Evolutionary conservation across 1,139 yeast genomes (phyloP), one percentile per base, ranked within the genome.

Genomic region (Suhomyces wounanorum): DNA sequence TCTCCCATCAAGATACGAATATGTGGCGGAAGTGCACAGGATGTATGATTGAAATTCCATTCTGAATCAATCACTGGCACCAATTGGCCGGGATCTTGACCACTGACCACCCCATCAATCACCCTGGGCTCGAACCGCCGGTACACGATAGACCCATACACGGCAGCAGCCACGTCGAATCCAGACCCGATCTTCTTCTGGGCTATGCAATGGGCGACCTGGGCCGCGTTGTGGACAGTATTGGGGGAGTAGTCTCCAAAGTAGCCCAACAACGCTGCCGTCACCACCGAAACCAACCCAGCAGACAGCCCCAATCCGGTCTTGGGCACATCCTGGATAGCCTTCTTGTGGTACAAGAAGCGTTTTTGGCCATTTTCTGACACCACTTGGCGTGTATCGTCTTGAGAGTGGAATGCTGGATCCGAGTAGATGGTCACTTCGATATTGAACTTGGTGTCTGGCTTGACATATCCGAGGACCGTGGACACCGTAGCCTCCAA

Each of bases 281-380:
- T 82, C 1, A 91, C 78, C 1, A 89, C 94, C 0, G 96, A 82
- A 0, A 91, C 96, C 53, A 94, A 75, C 0, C 97, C 96, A 0
- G 99, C 99, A 23, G 97, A 91, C 13, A 97, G 91, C 0, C 99
- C 99, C 49, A 94, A 75, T 0, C 99, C 99, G 0, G 99, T 95
- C 65, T 94, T 94, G 8, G 96, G 85, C 4, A 92, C 96, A 28
- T 87, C 74, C 0, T 82, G 75, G 51, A 94, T 90, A 14, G 82
- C 72, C 35, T 66, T 57, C 0, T 66, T 51, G 64, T 94, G 97
- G 64, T 73, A 85, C 41, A 81, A 72, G 62, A 92, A 92, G 23
- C 63, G 55, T 43, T 70, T 75, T 2, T 60, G 51, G 0, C 73
- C 72, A 45, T 77, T 74, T 1, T 45, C 43, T 0, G 80, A 70